Evolutionary conservation across 768 basidiomycete species (phyloP).

Genomic region (Grammothele lineata): DNA sequence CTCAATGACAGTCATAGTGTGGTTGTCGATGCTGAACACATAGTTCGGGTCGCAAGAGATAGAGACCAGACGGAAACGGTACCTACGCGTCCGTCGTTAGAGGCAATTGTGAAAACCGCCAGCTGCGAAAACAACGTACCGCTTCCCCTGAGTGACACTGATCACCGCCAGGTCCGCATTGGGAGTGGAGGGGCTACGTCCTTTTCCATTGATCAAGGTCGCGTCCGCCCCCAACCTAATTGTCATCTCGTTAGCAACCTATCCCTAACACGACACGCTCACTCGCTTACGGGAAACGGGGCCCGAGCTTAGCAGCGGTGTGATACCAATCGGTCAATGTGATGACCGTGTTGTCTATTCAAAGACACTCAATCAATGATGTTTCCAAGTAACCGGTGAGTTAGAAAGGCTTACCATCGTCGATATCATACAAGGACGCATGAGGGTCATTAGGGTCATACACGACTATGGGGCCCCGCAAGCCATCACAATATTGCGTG

Average conservation of each 20-base stretch:
- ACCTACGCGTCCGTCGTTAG: no score
- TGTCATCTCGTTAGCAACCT: slow-evolving; percentile 10
- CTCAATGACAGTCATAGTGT: slow-evolving; percentile 46
- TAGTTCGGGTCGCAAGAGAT: slow-evolving; percentile 31
- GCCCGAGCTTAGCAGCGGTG: slow-evolving; percentile 9
- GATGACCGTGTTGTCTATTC: slow-evolving; percentile 41
- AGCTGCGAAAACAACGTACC: no score
- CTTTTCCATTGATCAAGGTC: slow-evolving; percentile 44
- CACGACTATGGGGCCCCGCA: slow-evolving; percentile 32
- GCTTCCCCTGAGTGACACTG: slow-evolving; percentile 17
- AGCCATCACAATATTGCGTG: slow-evolving; percentile 37
- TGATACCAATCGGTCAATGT: slow-evolving; percentile 44
- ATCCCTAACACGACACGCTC: slow-evolving; percentile 10
- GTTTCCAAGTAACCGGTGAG: slow-evolving; percentile 15
- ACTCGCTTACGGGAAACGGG: slow-evolving; percentile 14
- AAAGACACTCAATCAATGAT: slow-evolving; percentile 6
- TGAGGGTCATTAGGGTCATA: slow-evolving; percentile 28
- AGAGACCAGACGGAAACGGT: slow-evolving; percentile 20
- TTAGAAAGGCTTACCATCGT: slow-evolving; percentile 20
- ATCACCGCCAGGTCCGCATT: slow-evolving; percentile 28
- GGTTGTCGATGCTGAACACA: slow-evolving; percentile 43
- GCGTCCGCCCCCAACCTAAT: slow-evolving; percentile 24
- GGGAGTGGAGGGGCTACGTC: slow-evolving; percentile 34
- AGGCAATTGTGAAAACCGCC: no score
- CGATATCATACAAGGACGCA: slow-evolving; percentile 23